Evolutionary conservation across 2,329 filamentous ascomycete species (phyloP), one percentile per base, ranked within the genome.

Genomic region (Dendryphion nanum): DNA sequence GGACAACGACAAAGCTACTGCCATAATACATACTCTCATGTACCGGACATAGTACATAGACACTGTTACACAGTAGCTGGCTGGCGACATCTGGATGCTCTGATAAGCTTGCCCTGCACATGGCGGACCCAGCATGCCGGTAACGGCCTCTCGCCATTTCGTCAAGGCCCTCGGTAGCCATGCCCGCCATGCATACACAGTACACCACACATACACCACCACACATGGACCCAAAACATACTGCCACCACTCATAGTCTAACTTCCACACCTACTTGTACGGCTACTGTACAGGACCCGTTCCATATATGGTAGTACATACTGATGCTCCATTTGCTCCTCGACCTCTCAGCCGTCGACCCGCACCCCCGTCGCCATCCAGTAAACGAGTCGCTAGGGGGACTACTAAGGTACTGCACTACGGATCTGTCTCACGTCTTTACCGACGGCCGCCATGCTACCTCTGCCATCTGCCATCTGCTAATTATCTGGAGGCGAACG

Each of bases 51-150:
- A n/a, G n/a, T n/a, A n/a, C n/a, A n/a, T n/a, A n/a, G n/a, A n/a
- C n/a, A n/a, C n/a, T n/a, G n/a, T n/a, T n/a, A n/a, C n/a, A n/a
- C n/a, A n/a, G n/a, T n/a, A n/a, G n/a, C n/a, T n/a, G n/a, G n/a
- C n/a, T n/a, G n/a, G n/a, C n/a, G n/a, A n/a, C n/a, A n/a, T 8
- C 29, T 30, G 8, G 29, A 45, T 49, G 46, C 43, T 45, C 49
- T 53, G 62, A 64, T 64, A 65, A 64, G 58, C 53, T 48, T 40
- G 48, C 41, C 54, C 43, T 59, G 45, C 35, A 43, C 44, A 33
- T 30, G 21, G 38, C 41, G 33, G 44, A 57, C 45, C 62, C 62
- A 53, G 40, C 31, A 35, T 18, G 36, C 30, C 44, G 62, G 61
- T 55, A 54, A 37, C 30, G 42, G 40, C 39, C 43, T 45, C 18